Evolutionary conservation across 2,329 filamentous ascomycete genomes (phyloP), one percentile per base, ranked within the genome.

Genomic region (Claviceps arundinis): DNA sequence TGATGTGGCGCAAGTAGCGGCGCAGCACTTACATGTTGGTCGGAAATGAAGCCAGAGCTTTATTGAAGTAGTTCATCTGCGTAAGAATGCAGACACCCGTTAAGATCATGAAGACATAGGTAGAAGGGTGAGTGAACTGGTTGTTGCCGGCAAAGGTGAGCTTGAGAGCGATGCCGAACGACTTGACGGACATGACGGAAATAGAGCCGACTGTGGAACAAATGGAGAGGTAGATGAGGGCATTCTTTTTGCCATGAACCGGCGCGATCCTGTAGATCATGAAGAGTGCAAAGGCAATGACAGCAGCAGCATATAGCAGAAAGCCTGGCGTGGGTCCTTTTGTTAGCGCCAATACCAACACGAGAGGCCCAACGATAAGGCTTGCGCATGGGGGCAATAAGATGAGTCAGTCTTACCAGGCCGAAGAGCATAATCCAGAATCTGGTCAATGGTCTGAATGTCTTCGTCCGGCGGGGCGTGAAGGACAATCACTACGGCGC

Each of bases 31-130:
- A 95, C 90, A 98, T 95, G 61, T 94, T 95, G 37, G 93, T 96
- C 34, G 88, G 91, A 70, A 97, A 98, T 63, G 94, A 89, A 68
- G 89, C 94, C 55, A 98, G 73, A 7, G 93, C 93, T 70, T 98
- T 98, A 76, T 98, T 98, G 71, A 98, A 95, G 70, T 98, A 98
- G 70, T 98, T 98, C 93, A 98, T 97, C 75, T 98, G 93, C 8
- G 90, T 96, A 59, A 98, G 69, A 64, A 98, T 97, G 73, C 93
- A 98, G 57, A 96, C 88, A 3, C 78, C 76, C 0, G 90, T 93
- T 58, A 97, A 81, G 58, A 98, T 96, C 69, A 91, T 84, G 67
- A 98, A 98, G 57, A 96, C 90, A 62, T 98, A 98, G 54, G 94
- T 98, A 48, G 89, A 95, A 2, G 94, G 88, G 61, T 95, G 88